Evolutionary conservation across 2,329 filamentous ascomycete species (phyloP), one percentile per base, ranked within the genome.

Genomic region (Ophiognomonia clavigignenti-juglandacearum): DNA sequence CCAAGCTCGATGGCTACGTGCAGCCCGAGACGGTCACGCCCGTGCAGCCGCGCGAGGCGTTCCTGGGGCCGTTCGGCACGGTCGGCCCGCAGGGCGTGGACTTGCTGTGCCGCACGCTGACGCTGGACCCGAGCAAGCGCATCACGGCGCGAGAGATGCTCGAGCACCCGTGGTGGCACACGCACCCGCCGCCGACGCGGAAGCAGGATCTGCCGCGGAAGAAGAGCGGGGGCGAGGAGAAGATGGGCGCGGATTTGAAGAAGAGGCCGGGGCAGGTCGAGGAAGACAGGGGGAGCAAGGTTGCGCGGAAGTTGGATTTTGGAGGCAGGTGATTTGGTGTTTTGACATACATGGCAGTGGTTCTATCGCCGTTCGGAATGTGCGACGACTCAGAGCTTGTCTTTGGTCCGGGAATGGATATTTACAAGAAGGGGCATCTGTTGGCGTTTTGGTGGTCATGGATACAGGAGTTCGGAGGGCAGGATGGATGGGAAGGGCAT

Each of bases 31-130:
- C 78, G 47, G 65, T 69, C 47, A 75, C 82, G 52, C 71, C 80
- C 57, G 57, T 88, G 65, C 78, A 80, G 53, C 80, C 81, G 1
- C 78, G 79, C 52, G 82, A 86, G 47, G 85, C 85, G 60, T 96
- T 88, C 72, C 74, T 85, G 61, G 71, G 74, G 44, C 80, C 82
- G 52, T 96, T 98, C 61, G 83, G 86, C 46, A 86, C 86, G 10
- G 80, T 92, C 9, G 93, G 92, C 19, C 70, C 82, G 9, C 80
- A 88, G 42, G 93, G 93, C 36, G 88, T 95, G 24, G 91, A 97
- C 63, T 70, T 98, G 50, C 74, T 98, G 42, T 88, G 93, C 74
- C 82, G 80, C 56, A 95, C 95, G 68, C 74, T 96, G 52, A 77
- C 79, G 11, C 77, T 97, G 52, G 89, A 98, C 67, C 93, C 93